Conservation (phyloP, 768 basidiomycete species). For the Russula compacta region DNA sequence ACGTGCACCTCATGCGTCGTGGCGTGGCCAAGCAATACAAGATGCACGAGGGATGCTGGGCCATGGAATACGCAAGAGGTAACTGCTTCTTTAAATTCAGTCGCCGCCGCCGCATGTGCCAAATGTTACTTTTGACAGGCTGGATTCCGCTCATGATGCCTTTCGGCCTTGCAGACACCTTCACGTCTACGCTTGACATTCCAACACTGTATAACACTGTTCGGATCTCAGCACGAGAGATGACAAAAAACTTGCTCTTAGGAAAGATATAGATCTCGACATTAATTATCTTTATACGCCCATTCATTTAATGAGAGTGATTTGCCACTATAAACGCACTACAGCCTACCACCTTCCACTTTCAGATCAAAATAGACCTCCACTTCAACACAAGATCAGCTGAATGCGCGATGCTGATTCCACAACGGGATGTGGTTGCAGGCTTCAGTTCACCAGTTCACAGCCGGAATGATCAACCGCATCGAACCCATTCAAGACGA, state of each 20-base stretch:
- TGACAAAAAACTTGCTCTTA: constrained; percentile 66
- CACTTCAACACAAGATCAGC: not conserved
- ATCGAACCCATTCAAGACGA: not conserved
- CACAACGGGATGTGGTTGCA: not conserved
- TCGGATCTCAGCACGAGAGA: constrained; percentile 75
- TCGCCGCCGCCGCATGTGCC: not conserved
- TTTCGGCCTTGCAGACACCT: constrained; percentile 79
- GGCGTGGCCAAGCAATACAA: constrained; percentile 94
- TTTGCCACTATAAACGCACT: not conserved
- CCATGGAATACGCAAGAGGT: constrained; percentile 93
- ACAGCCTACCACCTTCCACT: not conserved
- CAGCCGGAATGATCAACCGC: not conserved
- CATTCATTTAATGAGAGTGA: not conserved
- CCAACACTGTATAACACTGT: constrained; percentile 72
- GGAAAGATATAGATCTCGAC: constrained; percentile 64
- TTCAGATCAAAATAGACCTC: not conserved
- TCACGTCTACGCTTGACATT: constrained; percentile 86
- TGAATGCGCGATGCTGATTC: not conserved
- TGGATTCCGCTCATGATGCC: constrained; percentile 98
- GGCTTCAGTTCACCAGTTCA: not conserved
- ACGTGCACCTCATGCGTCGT: constrained; percentile 74
- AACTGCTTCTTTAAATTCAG: constrained; percentile 19
- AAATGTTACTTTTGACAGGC: constrained; percentile 38
- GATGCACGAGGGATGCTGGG: constrained; percentile 94
- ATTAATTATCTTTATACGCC: not conserved